These are phyloP conservation scores for Colletotrichum eremochloae DNA, from an alignment of 2,329 filamentous ascomycete species.

Conservation along the genomic window DNA sequence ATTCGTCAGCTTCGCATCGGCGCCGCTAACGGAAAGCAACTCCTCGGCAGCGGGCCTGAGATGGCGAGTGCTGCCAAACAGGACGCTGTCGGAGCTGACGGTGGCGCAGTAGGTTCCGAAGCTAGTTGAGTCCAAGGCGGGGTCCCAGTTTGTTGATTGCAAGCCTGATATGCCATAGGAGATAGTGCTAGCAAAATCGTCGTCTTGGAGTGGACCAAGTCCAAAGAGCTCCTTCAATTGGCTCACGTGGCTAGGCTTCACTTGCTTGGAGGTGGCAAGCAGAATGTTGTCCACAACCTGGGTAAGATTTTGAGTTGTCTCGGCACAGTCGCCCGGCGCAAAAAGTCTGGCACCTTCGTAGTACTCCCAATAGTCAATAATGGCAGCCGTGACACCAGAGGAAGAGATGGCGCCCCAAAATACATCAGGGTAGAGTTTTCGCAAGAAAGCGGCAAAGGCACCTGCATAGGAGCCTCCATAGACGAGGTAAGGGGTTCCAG, in stretches of 20 bases:
- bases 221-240: conserved; percentile 61
- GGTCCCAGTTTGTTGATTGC: conserved; percentile 68
- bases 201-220: conserved; percentile 58
- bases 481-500: conserved; percentile 77
- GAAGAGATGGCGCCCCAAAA: conserved; percentile 86
- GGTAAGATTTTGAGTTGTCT: conserved; percentile 70
- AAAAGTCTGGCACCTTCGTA: conserved; percentile 64
- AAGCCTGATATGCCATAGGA: conserved; percentile 57
- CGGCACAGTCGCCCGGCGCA: conserved; percentile 72
- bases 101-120: conserved; percentile 64
- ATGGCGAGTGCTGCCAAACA: conserved; percentile 58
- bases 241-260: conserved; percentile 1
- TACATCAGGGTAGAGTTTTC: conserved; percentile 81
- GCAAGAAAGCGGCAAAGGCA: conserved; percentile 81
- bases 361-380: conserved; percentile 81
- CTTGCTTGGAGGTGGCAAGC: conserved; percentile 55
- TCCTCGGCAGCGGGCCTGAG: conserved; percentile 53
- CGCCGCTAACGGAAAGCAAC: conserved; percentile 57
- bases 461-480: conserved; percentile 91
- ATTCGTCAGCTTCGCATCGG: conserved; percentile 52
- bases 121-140: conserved; percentile 54
- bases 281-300: conserved; percentile 66
- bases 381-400: conserved; percentile 82
- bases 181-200: conserved; percentile 63
- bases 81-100: conserved; percentile 56